phyloP scores from a whole-genome alignment of 1,139 yeast genomes.

The Hansenula sp. region DNA sequence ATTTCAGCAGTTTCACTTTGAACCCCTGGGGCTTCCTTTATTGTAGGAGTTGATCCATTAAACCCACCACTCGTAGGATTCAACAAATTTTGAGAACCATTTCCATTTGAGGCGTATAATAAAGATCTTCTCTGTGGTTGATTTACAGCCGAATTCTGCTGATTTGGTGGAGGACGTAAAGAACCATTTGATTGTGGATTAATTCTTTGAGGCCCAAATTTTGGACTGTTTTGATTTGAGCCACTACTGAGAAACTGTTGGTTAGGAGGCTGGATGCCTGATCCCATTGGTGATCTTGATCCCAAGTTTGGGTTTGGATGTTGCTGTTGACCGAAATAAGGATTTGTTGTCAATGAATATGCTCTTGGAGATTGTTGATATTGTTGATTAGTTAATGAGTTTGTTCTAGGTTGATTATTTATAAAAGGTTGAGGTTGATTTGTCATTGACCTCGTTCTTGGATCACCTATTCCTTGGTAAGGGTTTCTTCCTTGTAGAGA shows the following conservation, averaged over 20 bases:
- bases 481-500: slow-evolving; percentile 37
- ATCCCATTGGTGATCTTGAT: not conserved
- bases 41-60: slow-evolving; percentile 2
- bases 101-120: too few relatives aligned
- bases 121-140: too few relatives aligned
- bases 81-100: too few relatives aligned
- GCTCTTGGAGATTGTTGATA: slow-evolving; percentile 11
- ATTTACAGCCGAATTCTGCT: too few relatives aligned
- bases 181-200: too few relatives aligned
- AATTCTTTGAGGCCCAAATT: not conserved
- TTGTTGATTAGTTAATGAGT: slow-evolving; percentile 6
- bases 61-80: not conserved
- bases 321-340: slow-evolving; percentile 11
- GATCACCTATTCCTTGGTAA: slow-evolving; percentile 6
- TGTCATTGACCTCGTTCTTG: slow-evolving; percentile 10
- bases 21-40: slow-evolving; percentile 1
- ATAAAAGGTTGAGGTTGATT: not conserved
- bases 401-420: slow-evolving; percentile 1
- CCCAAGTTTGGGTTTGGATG: slow-evolving; percentile 1
- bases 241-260: not conserved
- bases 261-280: slow-evolving; percentile 2
- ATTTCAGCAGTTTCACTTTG: not conserved
- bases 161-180: not conserved
- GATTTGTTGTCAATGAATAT: slow-evolving; percentile 14
- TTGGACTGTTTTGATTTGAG: not conserved